Base-by-base conservation (phyloP, 805 yeast species). In the Saccharomycopsis synnaedendra region DNA sequence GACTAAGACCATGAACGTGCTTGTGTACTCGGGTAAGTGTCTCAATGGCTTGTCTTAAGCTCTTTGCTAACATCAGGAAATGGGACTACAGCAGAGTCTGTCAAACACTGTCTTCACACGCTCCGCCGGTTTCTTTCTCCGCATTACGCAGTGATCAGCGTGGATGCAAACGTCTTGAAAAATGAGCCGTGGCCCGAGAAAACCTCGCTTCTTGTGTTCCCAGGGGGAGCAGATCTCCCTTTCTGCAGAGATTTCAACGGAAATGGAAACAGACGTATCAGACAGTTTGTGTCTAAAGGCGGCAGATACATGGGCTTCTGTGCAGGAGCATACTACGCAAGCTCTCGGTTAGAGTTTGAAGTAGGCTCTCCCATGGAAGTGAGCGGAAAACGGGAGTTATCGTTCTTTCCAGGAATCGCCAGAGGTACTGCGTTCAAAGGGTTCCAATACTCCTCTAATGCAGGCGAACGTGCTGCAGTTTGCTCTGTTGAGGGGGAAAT, bases 181-280 rank as follows among this genome's bases (percentile, higher is more conserved):
- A 72, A 76, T 29, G 97, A 93, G 57, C 97, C 98, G 0, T 93
- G 98, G 99, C 72, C 74, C 53, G 57, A 75, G 5, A 85, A 85
- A 57, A 85, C 97, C 0, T 68, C 94, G 0, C 67, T 85, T 54
- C 60, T 93, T 40, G 95, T 88, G 1, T 63, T 93, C 31, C 99
- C 98, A 0, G 99, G 98, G 3, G 99, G 99, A 5, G 97, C 97
- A 0, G 98, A 93, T 60, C 66, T 87, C 44, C 97, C 97, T 0
- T 77, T 82, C 55, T 85, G 95, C 54, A 68, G 71, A 45, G 76
- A 73, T 3, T 72, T 94, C 53, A 80, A 82, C 57, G 90, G 95
- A 1, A 64, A 63, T 1, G 86, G 88, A 0, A 85, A 82, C 57
- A 57, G 65, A 6, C 67, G 70, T 37, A 85, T 87, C 52, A 62